Evolutionary conservation across 306 rosid genomes (phyloP).

Genomic region (Vachellia collinsii): DNA sequence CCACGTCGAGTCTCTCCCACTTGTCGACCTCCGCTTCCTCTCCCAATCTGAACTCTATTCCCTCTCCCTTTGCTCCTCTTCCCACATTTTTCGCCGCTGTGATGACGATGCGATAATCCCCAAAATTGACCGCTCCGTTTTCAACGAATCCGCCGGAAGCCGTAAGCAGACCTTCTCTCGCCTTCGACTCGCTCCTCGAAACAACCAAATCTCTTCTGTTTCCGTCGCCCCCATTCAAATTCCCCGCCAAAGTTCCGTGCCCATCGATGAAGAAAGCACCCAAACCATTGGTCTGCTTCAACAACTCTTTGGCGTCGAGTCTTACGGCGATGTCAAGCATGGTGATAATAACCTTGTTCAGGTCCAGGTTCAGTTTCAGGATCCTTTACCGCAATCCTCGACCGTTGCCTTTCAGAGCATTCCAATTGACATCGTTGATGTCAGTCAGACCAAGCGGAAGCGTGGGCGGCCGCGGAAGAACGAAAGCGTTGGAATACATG

Average conservation of each 20-base stretch:
- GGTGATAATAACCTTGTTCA: slow-evolving; percentile 40
- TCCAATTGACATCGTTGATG: slow-evolving; percentile 31
- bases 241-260: slow-evolving; percentile 42
- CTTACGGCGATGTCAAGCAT: slow-evolving; percentile 23
- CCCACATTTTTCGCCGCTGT: slow-evolving; percentile 34
- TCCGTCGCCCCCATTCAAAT: slow-evolving; percentile 36
- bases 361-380: slow-evolving; percentile 39
- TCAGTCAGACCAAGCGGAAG: slow-evolving; percentile 52
- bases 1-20: slow-evolving; percentile 47
- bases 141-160: slow-evolving; percentile 94
- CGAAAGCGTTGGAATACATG: slow-evolving; percentile 21
- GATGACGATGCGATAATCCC: slow-evolving; percentile 61
- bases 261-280: slow-evolving; percentile 50
- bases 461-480: slow-evolving; percentile 79
- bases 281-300: slow-evolving; percentile 55
- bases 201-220: slow-evolving; percentile 34
- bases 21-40: slow-evolving; percentile 69
- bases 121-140: slow-evolving; percentile 87
- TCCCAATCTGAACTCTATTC: slow-evolving; percentile 74
- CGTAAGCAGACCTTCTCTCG: slow-evolving; percentile 89
- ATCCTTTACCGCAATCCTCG: slow-evolving; percentile 18
- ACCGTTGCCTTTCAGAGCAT: background rate
- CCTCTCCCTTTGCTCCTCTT: slow-evolving; percentile 57
- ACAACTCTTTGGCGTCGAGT: slow-evolving; percentile 61
- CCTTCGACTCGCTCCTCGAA: slow-evolving; percentile 75